Base-by-base conservation (phyloP, 73 alveolate species). In the Effrenium voratum region DNA sequence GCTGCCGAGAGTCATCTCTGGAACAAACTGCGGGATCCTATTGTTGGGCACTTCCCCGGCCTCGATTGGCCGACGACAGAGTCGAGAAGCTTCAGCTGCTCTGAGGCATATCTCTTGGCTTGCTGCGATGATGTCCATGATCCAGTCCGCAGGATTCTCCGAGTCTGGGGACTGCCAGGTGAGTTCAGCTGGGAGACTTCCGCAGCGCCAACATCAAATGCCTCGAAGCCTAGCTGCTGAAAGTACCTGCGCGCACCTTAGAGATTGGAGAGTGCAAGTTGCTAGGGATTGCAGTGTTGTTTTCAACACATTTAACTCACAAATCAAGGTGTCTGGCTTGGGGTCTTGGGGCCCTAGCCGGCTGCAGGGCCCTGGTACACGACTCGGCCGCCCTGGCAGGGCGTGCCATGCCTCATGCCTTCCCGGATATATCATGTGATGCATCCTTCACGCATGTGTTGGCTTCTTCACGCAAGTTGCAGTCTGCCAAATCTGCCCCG, bases 211-310 rank as follows among this genome's bases (percentile, higher is more conserved):
- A 8, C 44, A 52, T 16, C 16, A 2, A 52, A 10, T 8, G 34
- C 97, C 97, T 90, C 97, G 45, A 90, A 90, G 34, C 97, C 97
- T 57, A 90, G 57, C 73, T 90, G 97, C 87, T 90, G 87, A 87
- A 90, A 90, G 43, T 90, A 90, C 34, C 87, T 68, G 87, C 68
- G 86, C 6, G 97, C 97, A 22, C 97, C 97, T 90, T 72, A 13
- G 19, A 10, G 77, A n/a, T 6, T 60, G 76, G 76, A 60, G 76
- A 60, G 30, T n/a, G n/a, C n/a, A n/a, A n/a, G n/a, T n/a, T n/a
- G n/a, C n/a, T n/a, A n/a, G n/a, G n/a, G n/a, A n/a, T n/a, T n/a
- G n/a, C n/a, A n/a, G n/a, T n/a, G n/a, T n/a, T n/a, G n/a, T n/a
- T n/a, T n/a, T n/a, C n/a, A n/a, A n/a, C n/a, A n/a, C n/a, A 19